Evolutionary conservation across 2,329 filamentous ascomycete species (phyloP).

Genomic region (Penicillium palitans): DNA sequence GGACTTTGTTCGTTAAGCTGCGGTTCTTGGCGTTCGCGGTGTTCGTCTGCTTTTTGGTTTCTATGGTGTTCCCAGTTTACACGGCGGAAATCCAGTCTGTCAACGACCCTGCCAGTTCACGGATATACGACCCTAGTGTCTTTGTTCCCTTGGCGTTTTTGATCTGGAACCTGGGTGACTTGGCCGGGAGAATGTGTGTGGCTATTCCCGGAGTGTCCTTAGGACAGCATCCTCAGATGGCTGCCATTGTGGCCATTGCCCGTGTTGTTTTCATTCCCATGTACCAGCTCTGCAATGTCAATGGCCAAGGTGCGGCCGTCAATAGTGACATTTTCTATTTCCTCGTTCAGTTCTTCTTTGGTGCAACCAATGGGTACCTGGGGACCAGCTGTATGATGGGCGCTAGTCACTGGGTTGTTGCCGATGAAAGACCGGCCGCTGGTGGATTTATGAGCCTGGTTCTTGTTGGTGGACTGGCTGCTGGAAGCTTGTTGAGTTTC

Average conservation of each 20-base stretch:
- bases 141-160: slow-evolving; percentile 92
- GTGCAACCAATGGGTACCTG: slow-evolving; percentile 82
- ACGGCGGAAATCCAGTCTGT: slow-evolving; percentile 67
- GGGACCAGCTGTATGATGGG: slow-evolving; percentile 91
- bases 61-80: slow-evolving; percentile 96
- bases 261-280: slow-evolving; percentile 75
- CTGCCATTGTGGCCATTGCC: slow-evolving; percentile 67
- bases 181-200: slow-evolving; percentile 72
- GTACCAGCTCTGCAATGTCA: slow-evolving; percentile 87
- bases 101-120: slow-evolving; percentile 39
- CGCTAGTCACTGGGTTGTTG: slow-evolving; percentile 75
- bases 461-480: slow-evolving; percentile 78
- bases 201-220: slow-evolving; percentile 58
- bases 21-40: slow-evolving; percentile 75
- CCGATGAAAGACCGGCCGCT: slow-evolving; percentile 80
- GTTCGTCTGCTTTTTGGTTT: slow-evolving; percentile 75
- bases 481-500: slow-evolving; percentile 90
- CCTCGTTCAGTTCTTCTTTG: slow-evolving; percentile 80
- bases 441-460: slow-evolving; percentile 93
- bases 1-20: slow-evolving; percentile 71
- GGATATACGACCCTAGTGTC: slow-evolving; percentile 67
- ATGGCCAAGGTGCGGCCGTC: slow-evolving; percentile 71
- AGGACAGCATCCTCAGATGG: slow-evolving; percentile 60
- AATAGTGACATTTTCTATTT: slow-evolving; percentile 87
- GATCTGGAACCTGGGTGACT: slow-evolving; percentile 89